Evolutionary conservation across 805 yeast genomes (phyloP).

Genomic region (Spathaspora sp.): DNA sequence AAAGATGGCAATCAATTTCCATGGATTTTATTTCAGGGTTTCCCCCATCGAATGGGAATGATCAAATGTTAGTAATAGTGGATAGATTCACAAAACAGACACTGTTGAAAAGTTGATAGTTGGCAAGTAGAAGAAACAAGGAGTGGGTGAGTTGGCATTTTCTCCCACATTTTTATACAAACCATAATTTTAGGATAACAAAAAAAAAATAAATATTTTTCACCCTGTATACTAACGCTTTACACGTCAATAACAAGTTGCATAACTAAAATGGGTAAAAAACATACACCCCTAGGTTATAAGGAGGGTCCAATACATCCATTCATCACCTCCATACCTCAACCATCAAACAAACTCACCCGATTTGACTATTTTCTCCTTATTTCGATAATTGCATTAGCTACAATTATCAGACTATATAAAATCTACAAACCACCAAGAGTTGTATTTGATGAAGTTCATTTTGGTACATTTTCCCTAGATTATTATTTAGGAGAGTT

Average conservation of each 20-base stretch:
- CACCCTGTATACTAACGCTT: too few species aligned
- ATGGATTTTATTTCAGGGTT: too few species aligned
- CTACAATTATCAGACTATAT: constrained; percentile 26
- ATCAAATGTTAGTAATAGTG: too few species aligned
- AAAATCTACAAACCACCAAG: constrained; percentile 30
- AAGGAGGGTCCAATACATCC: constrained; percentile 28
- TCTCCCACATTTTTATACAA: not conserved
- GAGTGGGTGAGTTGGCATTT: too few species aligned
- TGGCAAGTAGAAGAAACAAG: too few species aligned
- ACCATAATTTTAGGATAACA: too few species aligned
- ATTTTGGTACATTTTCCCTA: constrained; percentile 35
- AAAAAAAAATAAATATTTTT: not conserved
- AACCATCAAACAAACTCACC: constrained; percentile 8
- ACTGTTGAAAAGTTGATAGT: too few species aligned
- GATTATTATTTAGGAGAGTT: constrained; percentile 55
- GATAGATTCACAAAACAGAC: too few species aligned
- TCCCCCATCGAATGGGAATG: too few species aligned
- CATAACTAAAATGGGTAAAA: not conserved
- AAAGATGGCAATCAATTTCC: too few species aligned
- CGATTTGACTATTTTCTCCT: constrained; percentile 18
- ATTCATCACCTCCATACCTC: constrained; percentile 11
- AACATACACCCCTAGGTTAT: constrained; percentile 21
- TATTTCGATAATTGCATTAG: constrained; percentile 18
- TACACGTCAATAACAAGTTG: too few species aligned
- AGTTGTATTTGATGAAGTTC: constrained; percentile 50